These are phyloP conservation scores for Plantago ovata DNA, from an alignment of 257 asterid genomes.

Conservation along the genomic window DNA sequence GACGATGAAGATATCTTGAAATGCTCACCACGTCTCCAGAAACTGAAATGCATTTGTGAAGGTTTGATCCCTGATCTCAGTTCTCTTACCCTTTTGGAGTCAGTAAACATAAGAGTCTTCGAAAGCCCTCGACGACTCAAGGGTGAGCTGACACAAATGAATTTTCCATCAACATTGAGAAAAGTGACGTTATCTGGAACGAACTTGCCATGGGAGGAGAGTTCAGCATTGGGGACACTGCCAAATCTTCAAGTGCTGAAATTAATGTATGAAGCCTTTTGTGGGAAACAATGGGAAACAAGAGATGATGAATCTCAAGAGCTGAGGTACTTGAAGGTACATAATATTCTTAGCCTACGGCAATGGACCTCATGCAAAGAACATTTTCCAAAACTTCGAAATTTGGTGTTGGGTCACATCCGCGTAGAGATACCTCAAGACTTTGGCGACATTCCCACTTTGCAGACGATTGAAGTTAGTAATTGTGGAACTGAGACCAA, in stretches of 20 bases:
- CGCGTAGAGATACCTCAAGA: too few relatives aligned
- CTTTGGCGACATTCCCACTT: too few relatives aligned
- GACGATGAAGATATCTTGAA: slow-evolving; percentile 9
- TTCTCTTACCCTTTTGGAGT: slow-evolving; percentile 7
- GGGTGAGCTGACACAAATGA: neutral
- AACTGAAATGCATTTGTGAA: neutral
- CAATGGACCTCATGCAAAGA: neutral
- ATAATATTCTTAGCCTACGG: neutral
- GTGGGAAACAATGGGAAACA: too few relatives aligned
- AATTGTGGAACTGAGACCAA: too few relatives aligned
- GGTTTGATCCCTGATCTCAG: neutral
- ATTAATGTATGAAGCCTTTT: too few relatives aligned
- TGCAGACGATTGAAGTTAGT: too few relatives aligned
- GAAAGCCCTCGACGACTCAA: neutral
- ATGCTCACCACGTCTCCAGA: slow-evolving; percentile 11
- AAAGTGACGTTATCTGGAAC: neutral
- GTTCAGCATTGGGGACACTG: neutral
- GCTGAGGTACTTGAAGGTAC: slow-evolving; percentile 15
- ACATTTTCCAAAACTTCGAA: too few relatives aligned
- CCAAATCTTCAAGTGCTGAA: too few relatives aligned
- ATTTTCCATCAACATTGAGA: neutral
- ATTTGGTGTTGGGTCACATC: too few relatives aligned
- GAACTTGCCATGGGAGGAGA: neutral
- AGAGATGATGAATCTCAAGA: neutral
- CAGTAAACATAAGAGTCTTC: slow-evolving; percentile 9